Base-by-base conservation (phyloP, 768 basidiomycete species). In the Crepidotus variabilis region DNA sequence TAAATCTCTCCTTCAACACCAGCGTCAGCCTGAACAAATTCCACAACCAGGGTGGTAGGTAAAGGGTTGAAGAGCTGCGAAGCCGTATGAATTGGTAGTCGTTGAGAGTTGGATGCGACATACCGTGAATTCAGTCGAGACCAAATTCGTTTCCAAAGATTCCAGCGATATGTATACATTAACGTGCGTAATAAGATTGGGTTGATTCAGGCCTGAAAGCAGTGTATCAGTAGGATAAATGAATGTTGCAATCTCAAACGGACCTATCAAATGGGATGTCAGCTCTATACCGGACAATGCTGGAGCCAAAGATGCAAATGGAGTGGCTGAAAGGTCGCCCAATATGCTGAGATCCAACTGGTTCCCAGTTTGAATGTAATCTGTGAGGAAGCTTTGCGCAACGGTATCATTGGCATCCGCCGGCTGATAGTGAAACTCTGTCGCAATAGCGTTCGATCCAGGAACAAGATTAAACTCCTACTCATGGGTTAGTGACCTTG, bases 341-440 rank as follows among this genome's bases (percentile, higher is more conserved):
- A 80, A 69, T 62, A 88, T 84, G 0, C 73, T 76, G 56, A 87
- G 65, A 6, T 79, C 71, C 33, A 90, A 65, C 7, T 61, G 53
- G 45, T 78, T 65, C 22, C 71, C 74, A 0, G 76, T 78, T 66
- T 84, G 82, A 45, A 90, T 75, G 68, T 87, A 89, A 33, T 72
- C 65, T 8, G 79, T 74, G 58, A 88, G 65, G 75, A 90, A 89
- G 23, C 69, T 67, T 66, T 83, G 82, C 2, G 88, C 87, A 21
- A 74, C 69, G 3, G 87, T 87, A 62, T 89, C 80, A 60, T 88
- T 87, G 9, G 84, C 78, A 66, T 88, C 67, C 9, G 75, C 75
- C 0, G 88, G 87, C 60, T 77, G 72, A 61, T 90, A 90, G 57
- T 79, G 85, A 74, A 90, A 89, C 63, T 88, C 85, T 2, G 85